These are phyloP conservation scores for Polytrichum formosum DNA, from an alignment of 225 moss, liverwort and hornwort species.

Conservation along the genomic window DNA sequence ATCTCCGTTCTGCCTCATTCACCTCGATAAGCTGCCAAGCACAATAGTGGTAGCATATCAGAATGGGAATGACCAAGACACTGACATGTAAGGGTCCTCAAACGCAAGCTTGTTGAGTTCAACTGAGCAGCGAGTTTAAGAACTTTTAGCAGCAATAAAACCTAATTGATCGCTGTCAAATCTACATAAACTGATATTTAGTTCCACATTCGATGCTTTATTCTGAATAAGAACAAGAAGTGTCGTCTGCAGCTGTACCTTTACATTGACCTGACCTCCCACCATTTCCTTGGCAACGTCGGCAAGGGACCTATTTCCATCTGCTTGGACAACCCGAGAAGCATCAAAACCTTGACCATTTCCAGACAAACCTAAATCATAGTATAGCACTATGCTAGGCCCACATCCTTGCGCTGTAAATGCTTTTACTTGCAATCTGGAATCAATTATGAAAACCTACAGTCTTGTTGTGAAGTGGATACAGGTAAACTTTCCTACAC, in stretches of 20 bases:
- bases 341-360: neutral
- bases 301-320: conserved; percentile 59
- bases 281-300: conserved; percentile 82
- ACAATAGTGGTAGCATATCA: neutral
- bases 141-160: too few species aligned
- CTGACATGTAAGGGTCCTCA: neutral
- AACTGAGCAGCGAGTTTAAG: too few species aligned
- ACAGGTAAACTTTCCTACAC: neutral
- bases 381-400: too few species aligned
- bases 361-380: too few species aligned
- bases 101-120: too few species aligned
- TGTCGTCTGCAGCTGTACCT: conserved; percentile 42
- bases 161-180: too few species aligned
- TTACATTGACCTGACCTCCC: conserved; percentile 66
- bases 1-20: conserved; percentile 72
- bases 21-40: conserved; percentile 76
- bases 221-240: conserved; percentile 5
- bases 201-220: too few species aligned
- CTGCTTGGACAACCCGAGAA: conserved; percentile 37
- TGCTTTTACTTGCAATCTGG: too few species aligned
- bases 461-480: neutral
- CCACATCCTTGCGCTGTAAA: too few species aligned
- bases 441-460: neutral
- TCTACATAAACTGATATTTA: too few species aligned
- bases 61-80: neutral